Percentiles rank a stretch among this genome's conserved stretches.
Conservation (phyloP, 2,329 filamentous ascomycete species). For the Fusarium miscanthi region DNA sequence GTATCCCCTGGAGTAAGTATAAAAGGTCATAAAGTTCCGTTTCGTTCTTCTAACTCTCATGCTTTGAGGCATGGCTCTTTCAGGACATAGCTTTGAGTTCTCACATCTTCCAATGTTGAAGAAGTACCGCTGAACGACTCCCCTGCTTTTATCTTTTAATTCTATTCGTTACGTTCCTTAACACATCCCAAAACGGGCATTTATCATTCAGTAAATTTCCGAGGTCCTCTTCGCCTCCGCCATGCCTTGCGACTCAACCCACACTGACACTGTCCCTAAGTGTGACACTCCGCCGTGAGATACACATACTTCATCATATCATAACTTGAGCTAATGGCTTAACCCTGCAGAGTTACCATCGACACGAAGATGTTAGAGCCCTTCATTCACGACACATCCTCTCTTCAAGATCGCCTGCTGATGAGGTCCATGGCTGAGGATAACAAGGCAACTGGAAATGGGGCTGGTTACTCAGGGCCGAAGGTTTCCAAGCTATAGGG, state of each 20-base stretch:
- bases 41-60: background rate
- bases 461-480: background rate
- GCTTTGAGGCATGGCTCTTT: constrained; percentile 1
- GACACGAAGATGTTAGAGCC: background rate
- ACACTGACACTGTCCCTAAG: background rate
- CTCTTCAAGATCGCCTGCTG: constrained; percentile 10
- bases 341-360: background rate
- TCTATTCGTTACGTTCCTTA: constrained; percentile 2
- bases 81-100: background rate
- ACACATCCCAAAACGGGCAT: background rate
- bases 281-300: constrained; percentile 2
- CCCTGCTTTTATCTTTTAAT: background rate
- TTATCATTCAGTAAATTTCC: background rate
- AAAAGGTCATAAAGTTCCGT: background rate
- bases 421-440: background rate
- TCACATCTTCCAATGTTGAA: constrained; percentile 3
- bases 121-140: background rate
- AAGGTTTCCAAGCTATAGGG: constrained; percentile 7
- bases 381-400: constrained; percentile 12
- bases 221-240: background rate
- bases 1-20: background rate
- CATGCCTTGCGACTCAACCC: constrained; percentile 13
- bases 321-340: background rate
- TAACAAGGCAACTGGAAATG: background rate
- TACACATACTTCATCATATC: background rate